Evolutionary conservation across 148 eudicot genomes (phyloP).

Genomic region (Camellia granthamiana): DNA sequence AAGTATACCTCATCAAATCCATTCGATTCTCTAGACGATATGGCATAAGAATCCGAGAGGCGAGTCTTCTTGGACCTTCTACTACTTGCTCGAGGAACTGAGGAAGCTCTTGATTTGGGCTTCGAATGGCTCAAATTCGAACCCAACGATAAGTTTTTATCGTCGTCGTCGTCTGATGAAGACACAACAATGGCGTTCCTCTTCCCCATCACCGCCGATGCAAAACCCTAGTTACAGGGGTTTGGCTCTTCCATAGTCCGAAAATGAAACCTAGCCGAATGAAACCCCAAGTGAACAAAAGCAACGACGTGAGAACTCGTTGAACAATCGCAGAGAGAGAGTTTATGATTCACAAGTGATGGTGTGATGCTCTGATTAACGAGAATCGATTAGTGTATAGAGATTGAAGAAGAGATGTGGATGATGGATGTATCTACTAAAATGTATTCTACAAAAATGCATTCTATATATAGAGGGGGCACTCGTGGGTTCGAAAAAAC

Average conservation of each 20-base stretch:
- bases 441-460: too few relatives aligned
- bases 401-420: not conserved
- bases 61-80: constrained; percentile 43
- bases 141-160: constrained; percentile 12
- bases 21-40: constrained; percentile 11
- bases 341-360: not conserved
- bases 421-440: too few relatives aligned
- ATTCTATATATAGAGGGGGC: too few relatives aligned
- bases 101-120: constrained; percentile 23
- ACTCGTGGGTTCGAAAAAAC: constrained; percentile 5
- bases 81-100: constrained; percentile 30
- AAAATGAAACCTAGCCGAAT: not conserved
- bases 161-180: constrained; percentile 52
- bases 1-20: constrained; percentile 42
- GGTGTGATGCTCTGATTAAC: not conserved
- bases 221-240: not conserved
- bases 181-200: constrained; percentile 36
- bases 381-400: not conserved
- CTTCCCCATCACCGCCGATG: constrained; percentile 39
- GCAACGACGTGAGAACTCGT: not conserved
- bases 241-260: not conserved
- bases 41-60: constrained; percentile 21
- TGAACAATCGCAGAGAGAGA: not conserved
- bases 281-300: not conserved
- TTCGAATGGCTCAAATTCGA: constrained; percentile 14